phyloP scores from a whole-genome alignment of 345 rosid species.

The Viola odorata region DNA sequence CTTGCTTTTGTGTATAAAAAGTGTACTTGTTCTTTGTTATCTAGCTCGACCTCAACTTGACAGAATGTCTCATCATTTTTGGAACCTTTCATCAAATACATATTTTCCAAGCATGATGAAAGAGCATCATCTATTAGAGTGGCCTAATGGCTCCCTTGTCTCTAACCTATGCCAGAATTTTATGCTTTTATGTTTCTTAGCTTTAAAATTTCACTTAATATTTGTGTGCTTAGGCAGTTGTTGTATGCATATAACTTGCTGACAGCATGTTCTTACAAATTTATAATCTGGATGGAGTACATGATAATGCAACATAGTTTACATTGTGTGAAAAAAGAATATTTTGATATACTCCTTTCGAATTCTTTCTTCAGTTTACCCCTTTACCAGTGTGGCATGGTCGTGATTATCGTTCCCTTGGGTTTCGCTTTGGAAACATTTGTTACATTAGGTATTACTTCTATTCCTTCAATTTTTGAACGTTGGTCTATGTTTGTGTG shows the following conservation, averaged over 20 bases:
- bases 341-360: neutral
- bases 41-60: neutral
- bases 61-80: neutral
- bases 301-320: no score
- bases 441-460: conserved; percentile 74
- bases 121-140: neutral
- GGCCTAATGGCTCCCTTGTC: neutral
- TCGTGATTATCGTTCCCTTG: conserved; percentile 70
- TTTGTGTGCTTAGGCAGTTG: no score
- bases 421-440: conserved; percentile 77
- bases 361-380: conserved; percentile 45
- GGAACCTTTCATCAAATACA: neutral
- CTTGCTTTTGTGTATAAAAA: neutral
- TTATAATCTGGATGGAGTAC: no score
- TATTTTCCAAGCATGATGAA: neutral
- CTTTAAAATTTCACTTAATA: no score
- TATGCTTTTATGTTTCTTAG: no score
- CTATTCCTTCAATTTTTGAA: neutral
- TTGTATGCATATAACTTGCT: no score
- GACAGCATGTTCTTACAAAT: no score
- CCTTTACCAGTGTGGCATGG: conserved; percentile 99
- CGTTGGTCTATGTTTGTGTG: neutral
- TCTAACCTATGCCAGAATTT: neutral
- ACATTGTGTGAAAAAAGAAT: neutral
- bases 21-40: neutral